Conservation (phyloP, 2,329 filamentous ascomycete species). For the Aspergillus fructus region DNA sequence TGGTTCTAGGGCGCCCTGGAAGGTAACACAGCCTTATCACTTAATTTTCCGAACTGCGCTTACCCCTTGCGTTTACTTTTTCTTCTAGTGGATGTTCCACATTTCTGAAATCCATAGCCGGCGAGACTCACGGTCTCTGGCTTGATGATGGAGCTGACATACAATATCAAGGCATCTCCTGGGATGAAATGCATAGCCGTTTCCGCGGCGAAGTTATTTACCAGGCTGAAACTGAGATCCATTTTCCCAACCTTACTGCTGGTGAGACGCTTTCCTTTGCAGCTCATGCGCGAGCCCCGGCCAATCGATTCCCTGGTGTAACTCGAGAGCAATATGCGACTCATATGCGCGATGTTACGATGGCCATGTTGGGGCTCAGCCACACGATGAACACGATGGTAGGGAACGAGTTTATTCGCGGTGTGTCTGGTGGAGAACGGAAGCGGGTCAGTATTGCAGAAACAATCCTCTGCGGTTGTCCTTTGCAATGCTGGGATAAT, state of each 20-base stretch:
- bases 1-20: constrained; percentile 53
- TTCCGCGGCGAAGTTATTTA: constrained; percentile 87
- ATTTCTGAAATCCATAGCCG: constrained; percentile 78
- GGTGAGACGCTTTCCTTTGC: constrained; percentile 77
- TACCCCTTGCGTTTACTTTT: background rate
- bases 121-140: constrained; percentile 77
- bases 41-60: background rate
- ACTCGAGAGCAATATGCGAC: constrained; percentile 47
- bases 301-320: constrained; percentile 36
- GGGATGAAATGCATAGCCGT: constrained; percentile 70
- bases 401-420: constrained; percentile 56
- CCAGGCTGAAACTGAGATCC: constrained; percentile 77
- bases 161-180: constrained; percentile 69
- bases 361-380: constrained; percentile 54
- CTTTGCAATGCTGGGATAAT: constrained; percentile 48
- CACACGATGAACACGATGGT: constrained; percentile 53
- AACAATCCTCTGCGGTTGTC: constrained; percentile 45
- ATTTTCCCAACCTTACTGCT: constrained; percentile 74
- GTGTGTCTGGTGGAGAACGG: constrained; percentile 59
- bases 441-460: constrained; percentile 63
- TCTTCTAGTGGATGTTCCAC: constrained; percentile 64
- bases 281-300: constrained; percentile 59
- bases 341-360: constrained; percentile 51
- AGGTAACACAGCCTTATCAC: constrained; percentile 26
- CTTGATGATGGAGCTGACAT: constrained; percentile 70